Evolutionary conservation across 805 yeast genomes (phyloP), one percentile per base, ranked within the genome.

Genomic region (Hyphopichia homilentoma): DNA sequence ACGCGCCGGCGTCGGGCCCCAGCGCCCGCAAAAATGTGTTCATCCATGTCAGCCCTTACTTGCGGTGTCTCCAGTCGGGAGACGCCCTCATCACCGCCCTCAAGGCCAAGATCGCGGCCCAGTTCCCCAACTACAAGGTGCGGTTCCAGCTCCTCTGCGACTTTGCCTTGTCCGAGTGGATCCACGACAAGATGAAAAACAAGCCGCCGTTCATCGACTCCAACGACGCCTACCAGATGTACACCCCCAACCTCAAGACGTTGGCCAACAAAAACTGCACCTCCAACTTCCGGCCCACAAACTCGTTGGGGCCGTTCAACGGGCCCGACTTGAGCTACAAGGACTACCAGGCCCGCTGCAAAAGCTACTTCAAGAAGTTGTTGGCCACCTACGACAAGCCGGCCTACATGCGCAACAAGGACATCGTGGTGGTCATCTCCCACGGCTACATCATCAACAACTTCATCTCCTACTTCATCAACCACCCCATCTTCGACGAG

Each of bases 121-220:
- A 35, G 34, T 54, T 36, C 33, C 66, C 63, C 11, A 41, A 52
- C 28, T 54, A 50, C 32, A 60, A 57, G 40, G 34, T 61, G 17
- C 38, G 62, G 35, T 63, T 57, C 45, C 71, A 60, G 38, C 49
- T 66, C 18, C 44, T 65, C 32, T 65, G 70, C 7, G 73, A 66
- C 41, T 66, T 66, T 54, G 73, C 71, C 8, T 44, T 66, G 12
- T 55, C 65, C 27, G 73, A 66, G 39, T 66, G 73, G 73, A 52
- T 66, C 41, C 73, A 66, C 37, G 71, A 66, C 30, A 54, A 56
- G 22, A 65, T 65, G 71, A 48, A 43, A 32, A 52, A 61, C 30
- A 58, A 64, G 39, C 70, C 71, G 7, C 71, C 70, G 4, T 63
- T 61, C 38, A 37, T 44, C 23, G 73, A 66, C 46, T 59, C 68